These are phyloP conservation scores for Boletus subparvulus DNA, from an alignment of 768 basidiomycete species.

Conservation along the genomic window DNA sequence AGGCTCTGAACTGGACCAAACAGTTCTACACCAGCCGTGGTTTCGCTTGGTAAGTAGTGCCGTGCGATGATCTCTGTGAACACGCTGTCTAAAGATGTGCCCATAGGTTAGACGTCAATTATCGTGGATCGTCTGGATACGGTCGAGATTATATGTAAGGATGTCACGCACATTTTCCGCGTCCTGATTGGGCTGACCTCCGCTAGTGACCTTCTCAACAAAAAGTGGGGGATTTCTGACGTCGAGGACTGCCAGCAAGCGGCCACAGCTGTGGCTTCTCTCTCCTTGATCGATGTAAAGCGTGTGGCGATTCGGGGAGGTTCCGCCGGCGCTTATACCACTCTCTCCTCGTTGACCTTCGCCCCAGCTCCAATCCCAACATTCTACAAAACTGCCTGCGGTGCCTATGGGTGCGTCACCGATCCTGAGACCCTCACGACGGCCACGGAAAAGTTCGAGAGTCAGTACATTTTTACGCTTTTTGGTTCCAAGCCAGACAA, in stretches of 20 bases:
- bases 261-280: conserved; percentile 20
- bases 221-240: conserved; percentile 73
- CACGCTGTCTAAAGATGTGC: conserved; percentile 4
- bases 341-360: conserved; percentile 46
- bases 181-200: conserved; percentile 2
- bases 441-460: conserved; percentile 70
- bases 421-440: conserved; percentile 53
- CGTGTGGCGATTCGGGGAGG: conserved; percentile 68
- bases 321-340: conserved; percentile 72
- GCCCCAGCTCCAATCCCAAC: conserved; percentile 49
- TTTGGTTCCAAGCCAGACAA: conserved; percentile 51
- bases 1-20: conserved; percentile 50
- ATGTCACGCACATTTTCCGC: neutral
- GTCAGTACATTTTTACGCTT: conserved; percentile 53
- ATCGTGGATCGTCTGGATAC: conserved; percentile 71
- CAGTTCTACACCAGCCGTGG: conserved; percentile 70
- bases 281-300: conserved; percentile 54
- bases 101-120: conserved; percentile 67
- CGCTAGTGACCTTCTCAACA: conserved; percentile 48
- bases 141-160: conserved; percentile 60
- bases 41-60: conserved; percentile 55
- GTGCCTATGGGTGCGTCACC: conserved; percentile 61
- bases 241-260: conserved; percentile 56
- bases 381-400: conserved; percentile 57
- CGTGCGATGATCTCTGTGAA: neutral